Conservation (phyloP, 2,329 filamentous ascomycete genomes). For the Microcera coccophila region DNA sequence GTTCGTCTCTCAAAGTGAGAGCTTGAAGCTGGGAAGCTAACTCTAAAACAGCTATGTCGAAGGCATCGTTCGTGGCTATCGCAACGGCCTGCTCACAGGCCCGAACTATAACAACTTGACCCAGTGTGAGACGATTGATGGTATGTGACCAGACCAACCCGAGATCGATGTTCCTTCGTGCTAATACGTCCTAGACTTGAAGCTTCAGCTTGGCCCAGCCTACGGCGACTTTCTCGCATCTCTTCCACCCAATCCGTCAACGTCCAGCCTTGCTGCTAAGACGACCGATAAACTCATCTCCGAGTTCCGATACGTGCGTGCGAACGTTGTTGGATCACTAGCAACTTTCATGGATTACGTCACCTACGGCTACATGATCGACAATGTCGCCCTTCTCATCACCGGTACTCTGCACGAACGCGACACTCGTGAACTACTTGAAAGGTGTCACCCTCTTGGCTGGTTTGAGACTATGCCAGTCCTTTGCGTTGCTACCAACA, state of each 20-base stretch:
- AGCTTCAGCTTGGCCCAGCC: constrained; percentile 91
- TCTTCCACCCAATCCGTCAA: constrained; percentile 93
- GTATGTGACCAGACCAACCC: constrained; percentile 45
- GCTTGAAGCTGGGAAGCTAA: constrained; percentile 29
- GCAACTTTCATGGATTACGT: constrained; percentile 97
- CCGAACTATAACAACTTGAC: constrained; percentile 93
- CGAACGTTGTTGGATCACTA: constrained; percentile 86
- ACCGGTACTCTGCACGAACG: constrained; percentile 96
- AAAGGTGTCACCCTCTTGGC: constrained; percentile 92
- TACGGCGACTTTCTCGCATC: constrained; percentile 96
- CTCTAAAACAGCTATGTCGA: constrained; percentile 73
- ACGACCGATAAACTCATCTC: constrained; percentile 97
- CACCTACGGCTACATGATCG: constrained; percentile 99
- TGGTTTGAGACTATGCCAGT: constrained; percentile 99
- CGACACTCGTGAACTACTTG: constrained; percentile 90
- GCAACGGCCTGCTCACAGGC: constrained; percentile 84
- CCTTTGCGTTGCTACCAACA: constrained; percentile 95
- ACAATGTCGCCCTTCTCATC: constrained; percentile 96
- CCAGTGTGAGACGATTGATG: constrained; percentile 96
- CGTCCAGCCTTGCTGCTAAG: constrained; percentile 88
- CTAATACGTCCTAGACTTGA: constrained; percentile 66
- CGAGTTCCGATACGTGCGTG: constrained; percentile 93
- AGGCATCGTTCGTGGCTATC: constrained; percentile 94
- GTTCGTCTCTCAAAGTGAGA: constrained; percentile 44
- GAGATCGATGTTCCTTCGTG: neutral